These are phyloP conservation scores for Conringia planisiliqua DNA, from an alignment of 345 rosid species.

Conservation along the genomic window DNA sequence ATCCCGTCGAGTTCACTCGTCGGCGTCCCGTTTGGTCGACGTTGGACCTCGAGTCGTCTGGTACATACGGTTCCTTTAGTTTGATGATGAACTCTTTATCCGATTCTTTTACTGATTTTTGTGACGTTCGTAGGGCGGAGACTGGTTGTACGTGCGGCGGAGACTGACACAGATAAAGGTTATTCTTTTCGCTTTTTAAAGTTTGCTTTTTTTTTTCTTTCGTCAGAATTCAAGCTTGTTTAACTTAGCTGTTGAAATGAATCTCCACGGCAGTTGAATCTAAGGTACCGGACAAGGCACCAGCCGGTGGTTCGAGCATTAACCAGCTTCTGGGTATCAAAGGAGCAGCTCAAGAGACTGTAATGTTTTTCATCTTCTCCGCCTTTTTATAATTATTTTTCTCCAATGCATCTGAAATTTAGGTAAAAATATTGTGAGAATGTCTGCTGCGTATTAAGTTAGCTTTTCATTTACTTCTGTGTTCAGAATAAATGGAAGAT, in stretches of 20 bases:
- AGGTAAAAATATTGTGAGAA: too few relatives aligned
- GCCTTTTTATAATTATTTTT: neutral
- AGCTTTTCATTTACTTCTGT: neutral
- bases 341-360: constrained; percentile 93
- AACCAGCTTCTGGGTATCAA: constrained; percentile 97
- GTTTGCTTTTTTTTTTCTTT: neutral
- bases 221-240: neutral
- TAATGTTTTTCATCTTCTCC: constrained; percentile 19
- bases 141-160: constrained; percentile 69
- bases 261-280: constrained; percentile 48
- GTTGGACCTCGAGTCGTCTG: neutral
- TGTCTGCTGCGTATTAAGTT: neutral
- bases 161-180: constrained; percentile 84
- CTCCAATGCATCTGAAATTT: neutral
- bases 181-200: neutral
- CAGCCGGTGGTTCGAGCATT: constrained; percentile 73
- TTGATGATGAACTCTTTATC: neutral
- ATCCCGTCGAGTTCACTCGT: constrained; percentile 48
- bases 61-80: neutral
- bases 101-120: neutral
- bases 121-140: constrained; percentile 52
- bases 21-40: constrained; percentile 11
- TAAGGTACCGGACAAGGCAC: constrained; percentile 69
- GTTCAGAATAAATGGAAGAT: constrained; percentile 96
- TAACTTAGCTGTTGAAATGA: neutral